These are phyloP conservation scores for Yarrowia sp. DNA, from an alignment of 805 yeast genomes.

Conservation along the genomic window DNA sequence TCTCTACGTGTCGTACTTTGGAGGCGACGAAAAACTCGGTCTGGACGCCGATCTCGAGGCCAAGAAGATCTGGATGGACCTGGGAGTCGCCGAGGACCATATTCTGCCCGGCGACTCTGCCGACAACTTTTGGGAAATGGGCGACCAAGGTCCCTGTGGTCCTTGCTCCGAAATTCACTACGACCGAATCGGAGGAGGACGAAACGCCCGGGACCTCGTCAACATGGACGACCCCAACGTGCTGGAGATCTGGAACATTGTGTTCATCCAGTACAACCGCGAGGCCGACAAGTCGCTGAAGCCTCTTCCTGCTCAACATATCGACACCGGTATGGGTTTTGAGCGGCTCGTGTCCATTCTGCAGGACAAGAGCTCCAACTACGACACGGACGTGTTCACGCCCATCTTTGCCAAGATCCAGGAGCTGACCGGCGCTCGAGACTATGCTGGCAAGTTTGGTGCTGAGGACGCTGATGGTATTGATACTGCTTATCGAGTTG, in stretches of 20 bases:
- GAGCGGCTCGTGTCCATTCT: slow-evolving; percentile 94
- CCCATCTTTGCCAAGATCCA: slow-evolving; percentile 85
- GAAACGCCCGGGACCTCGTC: slow-evolving; percentile 88
- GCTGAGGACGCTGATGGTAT: slow-evolving; percentile 89
- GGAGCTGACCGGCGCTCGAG: slow-evolving; percentile 89
- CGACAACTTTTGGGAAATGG: slow-evolving; percentile 99
- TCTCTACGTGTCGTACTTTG: slow-evolving; percentile 93
- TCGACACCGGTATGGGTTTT: slow-evolving; percentile 98
- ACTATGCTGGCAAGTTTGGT: slow-evolving; percentile 90
- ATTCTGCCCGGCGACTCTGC: slow-evolving; percentile 85
- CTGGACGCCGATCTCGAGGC: slow-evolving; percentile 94
- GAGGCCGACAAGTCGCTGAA: slow-evolving; percentile 80
- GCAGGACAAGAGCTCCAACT: slow-evolving; percentile 88
- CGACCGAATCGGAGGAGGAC: slow-evolving; percentile 90
- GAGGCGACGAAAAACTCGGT: slow-evolving; percentile 81
- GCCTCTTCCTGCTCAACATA: slow-evolving; percentile 88
- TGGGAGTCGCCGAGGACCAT: slow-evolving; percentile 89
- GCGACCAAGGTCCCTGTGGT: slow-evolving; percentile 99
- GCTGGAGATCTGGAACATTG: slow-evolving; percentile 96
- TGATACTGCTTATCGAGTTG: slow-evolving; percentile 96
- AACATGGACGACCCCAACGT: slow-evolving; percentile 98
- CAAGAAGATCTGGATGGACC: slow-evolving; percentile 75
- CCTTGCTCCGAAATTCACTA: slow-evolving; percentile 98
- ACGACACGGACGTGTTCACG: slow-evolving; percentile 94
- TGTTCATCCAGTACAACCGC: slow-evolving; percentile 94